A percentile compares a stretch with the other conserved stretches of the same genome.
phyloP scores from a whole-genome alignment of 139 green algal genomes.

The Closterium sp. region DNA sequence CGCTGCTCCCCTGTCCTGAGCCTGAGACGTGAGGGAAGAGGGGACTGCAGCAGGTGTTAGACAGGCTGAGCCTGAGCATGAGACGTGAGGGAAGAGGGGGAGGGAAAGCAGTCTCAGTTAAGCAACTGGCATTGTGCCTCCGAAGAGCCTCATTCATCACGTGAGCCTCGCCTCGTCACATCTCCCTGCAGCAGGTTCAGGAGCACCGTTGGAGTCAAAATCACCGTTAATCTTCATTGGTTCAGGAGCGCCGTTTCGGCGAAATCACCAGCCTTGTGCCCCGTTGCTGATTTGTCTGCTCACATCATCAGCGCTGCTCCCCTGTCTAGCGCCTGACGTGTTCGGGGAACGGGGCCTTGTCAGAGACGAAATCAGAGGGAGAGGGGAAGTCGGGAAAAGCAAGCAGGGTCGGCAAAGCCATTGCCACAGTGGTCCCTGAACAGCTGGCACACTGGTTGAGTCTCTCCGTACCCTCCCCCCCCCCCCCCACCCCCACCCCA shows the following conservation, averaged over 20 bases:
- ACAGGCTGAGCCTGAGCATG: neutral
- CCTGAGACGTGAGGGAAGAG: constrained; percentile 60
- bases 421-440: too few species aligned
- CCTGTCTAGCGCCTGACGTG: constrained; percentile 88
- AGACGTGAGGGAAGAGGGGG: constrained; percentile 70
- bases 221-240: too few species aligned
- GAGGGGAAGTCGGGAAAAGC: too few species aligned
- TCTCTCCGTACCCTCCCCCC: too few species aligned
- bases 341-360: too few species aligned
- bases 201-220: constrained; percentile 83
- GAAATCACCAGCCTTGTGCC: constrained; percentile 97
- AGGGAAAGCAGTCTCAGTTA: constrained; percentile 95
- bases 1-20: constrained; percentile 82
- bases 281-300: constrained; percentile 66
- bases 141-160: constrained; percentile 63
- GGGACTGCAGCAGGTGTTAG: too few species aligned
- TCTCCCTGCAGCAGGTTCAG: constrained; percentile 94
- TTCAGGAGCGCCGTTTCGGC: constrained; percentile 97
- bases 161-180: constrained; percentile 67
- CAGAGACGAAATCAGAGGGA: too few species aligned
- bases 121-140: constrained; percentile 95
- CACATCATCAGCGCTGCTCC: constrained; percentile 69
- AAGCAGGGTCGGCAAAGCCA: too few species aligned
- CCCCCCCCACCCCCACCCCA: too few species aligned
- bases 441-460: too few species aligned